Evolutionary conservation across 257 asterid species (phyloP).

Genomic region (Fraxinus quadrangulata): DNA sequence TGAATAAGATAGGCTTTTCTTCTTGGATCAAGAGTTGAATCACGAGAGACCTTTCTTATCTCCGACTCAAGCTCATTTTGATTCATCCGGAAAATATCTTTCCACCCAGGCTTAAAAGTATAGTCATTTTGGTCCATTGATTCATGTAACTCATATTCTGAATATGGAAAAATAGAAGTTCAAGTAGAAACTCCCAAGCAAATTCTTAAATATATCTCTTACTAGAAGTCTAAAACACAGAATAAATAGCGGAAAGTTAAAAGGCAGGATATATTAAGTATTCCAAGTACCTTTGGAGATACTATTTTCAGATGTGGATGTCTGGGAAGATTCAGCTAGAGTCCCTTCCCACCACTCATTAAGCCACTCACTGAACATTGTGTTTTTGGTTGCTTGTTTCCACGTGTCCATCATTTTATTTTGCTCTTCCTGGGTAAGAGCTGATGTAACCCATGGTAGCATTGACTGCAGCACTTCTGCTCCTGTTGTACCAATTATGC

Average conservation of each 20-base stretch:
- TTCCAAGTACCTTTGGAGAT: slow-evolving; percentile 53
- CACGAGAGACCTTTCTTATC: slow-evolving; percentile 91
- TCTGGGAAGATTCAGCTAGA: slow-evolving; percentile 46
- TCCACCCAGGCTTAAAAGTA: slow-evolving; percentile 98
- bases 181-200: slow-evolving; percentile 14
- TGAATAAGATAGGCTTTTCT: slow-evolving; percentile 94
- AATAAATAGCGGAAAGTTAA: slow-evolving; percentile 4
- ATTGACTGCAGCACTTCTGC: slow-evolving; percentile 97
- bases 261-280: slow-evolving; percentile 2
- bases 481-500: slow-evolving; percentile 95
- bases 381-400: slow-evolving; percentile 94
- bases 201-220: slow-evolving; percentile 8
- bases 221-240: slow-evolving; percentile 7
- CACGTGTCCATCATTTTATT: slow-evolving; percentile 93
- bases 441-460: slow-evolving; percentile 98
- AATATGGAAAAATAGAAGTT: slow-evolving; percentile 13
- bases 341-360: slow-evolving; percentile 96
- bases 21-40: slow-evolving; percentile 93
- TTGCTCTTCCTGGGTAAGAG: slow-evolving; percentile 97
- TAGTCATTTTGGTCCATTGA: slow-evolving; percentile 67
- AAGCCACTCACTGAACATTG: slow-evolving; percentile 98
- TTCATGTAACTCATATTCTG: slow-evolving; percentile 68
- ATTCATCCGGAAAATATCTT: slow-evolving; percentile 93
- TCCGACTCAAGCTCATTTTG: slow-evolving; percentile 98
- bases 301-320: slow-evolving; percentile 51